Evolutionary conservation across 192 early-diverging fungal species (phyloP).

Genomic region (Coemansia guatemalensis): DNA sequence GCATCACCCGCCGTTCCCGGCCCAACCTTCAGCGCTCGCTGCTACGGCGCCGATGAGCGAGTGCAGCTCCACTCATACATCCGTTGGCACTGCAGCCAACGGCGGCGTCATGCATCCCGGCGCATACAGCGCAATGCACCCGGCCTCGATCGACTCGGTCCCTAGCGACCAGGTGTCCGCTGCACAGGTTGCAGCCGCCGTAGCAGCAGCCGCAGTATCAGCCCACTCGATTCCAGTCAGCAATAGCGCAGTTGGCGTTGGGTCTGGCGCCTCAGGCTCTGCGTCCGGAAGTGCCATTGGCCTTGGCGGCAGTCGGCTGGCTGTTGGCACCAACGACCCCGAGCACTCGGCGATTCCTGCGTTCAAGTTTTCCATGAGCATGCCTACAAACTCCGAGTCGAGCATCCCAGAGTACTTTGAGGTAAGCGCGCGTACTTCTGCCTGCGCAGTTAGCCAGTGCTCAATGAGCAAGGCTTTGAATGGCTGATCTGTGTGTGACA

Average conservation of each 20-base stretch:
- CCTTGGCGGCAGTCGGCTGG: conserved; percentile 11
- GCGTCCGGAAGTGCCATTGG: conserved; percentile 16
- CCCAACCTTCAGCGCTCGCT: conserved; percentile 16
- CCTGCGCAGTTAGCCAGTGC: background rate
- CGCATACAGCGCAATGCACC: conserved; percentile 18
- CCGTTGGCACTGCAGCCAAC: conserved; percentile 12
- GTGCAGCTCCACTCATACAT: conserved; percentile 27
- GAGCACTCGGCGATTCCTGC: conserved; percentile 33
- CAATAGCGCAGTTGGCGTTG: conserved; percentile 6
- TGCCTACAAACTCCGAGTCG: conserved; percentile 36
- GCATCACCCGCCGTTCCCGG: conserved; percentile 35
- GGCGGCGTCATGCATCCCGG: conserved; percentile 26
- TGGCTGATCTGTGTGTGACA: conserved; percentile 1
- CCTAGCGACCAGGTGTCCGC: conserved; percentile 40
- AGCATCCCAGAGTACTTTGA: conserved; percentile 50
- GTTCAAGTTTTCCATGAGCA: conserved; percentile 48
- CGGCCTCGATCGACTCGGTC: conserved; percentile 14
- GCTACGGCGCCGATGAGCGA: conserved; percentile 37
- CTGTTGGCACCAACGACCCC: conserved; percentile 23
- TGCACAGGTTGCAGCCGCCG: conserved; percentile 48
- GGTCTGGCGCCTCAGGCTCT: conserved; percentile 4
- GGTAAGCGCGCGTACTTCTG: conserved; percentile 15
- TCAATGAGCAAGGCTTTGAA: background rate
- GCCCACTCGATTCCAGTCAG: conserved; percentile 30
- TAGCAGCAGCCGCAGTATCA: conserved; percentile 45